phyloP scores from a whole-genome alignment of 2,329 filamentous ascomycete species.

The Ophiocordyceps camponoti-rufipedis region DNA sequence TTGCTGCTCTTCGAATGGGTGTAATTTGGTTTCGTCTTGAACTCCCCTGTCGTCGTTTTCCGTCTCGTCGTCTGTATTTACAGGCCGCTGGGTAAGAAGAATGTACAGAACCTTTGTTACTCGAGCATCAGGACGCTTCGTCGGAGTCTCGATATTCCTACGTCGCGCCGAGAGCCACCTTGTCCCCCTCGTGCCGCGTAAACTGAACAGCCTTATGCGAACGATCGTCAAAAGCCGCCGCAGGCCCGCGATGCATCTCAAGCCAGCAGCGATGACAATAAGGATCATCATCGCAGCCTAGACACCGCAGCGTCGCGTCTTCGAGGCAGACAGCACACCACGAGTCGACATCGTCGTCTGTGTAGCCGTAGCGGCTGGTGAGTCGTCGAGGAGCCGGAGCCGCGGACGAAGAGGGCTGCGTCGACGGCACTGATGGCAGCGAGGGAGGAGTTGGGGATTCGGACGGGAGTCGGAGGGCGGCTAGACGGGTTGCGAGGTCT shows the following conservation, averaged over 20 bases:
- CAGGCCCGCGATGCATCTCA: conserved; percentile 57
- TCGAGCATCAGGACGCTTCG: neutral
- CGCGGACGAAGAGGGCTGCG: conserved; percentile 15
- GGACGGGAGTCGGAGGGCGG: conserved; percentile 24
- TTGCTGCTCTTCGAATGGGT: too few species aligned
- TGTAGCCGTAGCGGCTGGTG: conserved; percentile 24
- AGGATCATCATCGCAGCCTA: conserved; percentile 52
- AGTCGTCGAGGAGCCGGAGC: conserved; percentile 22
- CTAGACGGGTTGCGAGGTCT: conserved; percentile 32
- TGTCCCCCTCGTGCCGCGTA: conserved; percentile 16
- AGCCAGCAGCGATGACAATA: conserved; percentile 69
- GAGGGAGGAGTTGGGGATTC: conserved; percentile 7
- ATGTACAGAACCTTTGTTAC: neutral
- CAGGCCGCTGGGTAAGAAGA: neutral
- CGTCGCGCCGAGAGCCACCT: conserved; percentile 17
- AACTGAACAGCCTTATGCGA: conserved; percentile 50
- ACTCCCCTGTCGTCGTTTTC: neutral
- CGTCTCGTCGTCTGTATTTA: neutral
- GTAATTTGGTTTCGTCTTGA: neutral
- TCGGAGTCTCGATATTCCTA: neutral
- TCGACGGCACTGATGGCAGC: conserved; percentile 30
- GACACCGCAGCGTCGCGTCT: conserved; percentile 54
- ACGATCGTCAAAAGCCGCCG: conserved; percentile 51
- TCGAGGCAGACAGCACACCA: conserved; percentile 78
- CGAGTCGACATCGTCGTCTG: conserved; percentile 52